A percentile compares a stretch with the other conserved stretches of the same genome.
phyloP scores from a whole-genome alignment of 176 grass and related monocot species.

The Rhynchospora pubera region DNA sequence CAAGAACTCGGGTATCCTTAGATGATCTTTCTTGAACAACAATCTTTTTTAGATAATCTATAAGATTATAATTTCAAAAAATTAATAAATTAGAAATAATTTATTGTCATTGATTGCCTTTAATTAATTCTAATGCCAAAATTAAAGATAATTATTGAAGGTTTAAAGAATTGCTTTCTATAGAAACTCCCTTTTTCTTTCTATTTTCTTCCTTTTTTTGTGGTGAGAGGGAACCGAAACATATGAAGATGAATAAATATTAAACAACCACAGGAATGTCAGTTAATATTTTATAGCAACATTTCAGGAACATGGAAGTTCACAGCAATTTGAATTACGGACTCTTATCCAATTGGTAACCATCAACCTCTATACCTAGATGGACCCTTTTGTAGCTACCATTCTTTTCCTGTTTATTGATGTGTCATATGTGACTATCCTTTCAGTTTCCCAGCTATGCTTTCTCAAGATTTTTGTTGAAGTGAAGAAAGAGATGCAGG shows the following conservation, averaged over 20 bases:
- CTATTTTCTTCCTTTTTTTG: too few species aligned
- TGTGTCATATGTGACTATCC: neutral
- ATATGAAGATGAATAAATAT: neutral
- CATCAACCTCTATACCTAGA: too few species aligned
- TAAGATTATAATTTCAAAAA: conserved; percentile 2
- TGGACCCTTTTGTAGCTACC: too few species aligned
- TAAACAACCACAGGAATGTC: neutral
- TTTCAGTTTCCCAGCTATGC: neutral
- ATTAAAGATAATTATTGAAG: neutral
- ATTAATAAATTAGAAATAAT: neutral
- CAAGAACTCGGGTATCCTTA: conserved; percentile 50
- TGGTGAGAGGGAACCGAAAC: neutral
- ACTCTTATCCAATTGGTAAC: too few species aligned
- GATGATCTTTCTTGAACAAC: conserved; percentile 52
- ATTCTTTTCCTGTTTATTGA: neutral
- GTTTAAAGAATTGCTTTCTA: neutral
- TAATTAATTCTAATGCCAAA: neutral
- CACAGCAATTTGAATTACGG: too few species aligned
- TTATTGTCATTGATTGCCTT: neutral
- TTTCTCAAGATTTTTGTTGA: neutral
- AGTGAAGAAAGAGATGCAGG: neutral
- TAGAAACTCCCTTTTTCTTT: neutral
- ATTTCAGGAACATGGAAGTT: too few species aligned
- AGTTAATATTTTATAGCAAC: too few species aligned
- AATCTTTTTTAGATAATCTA: conserved; percentile 82